phyloP scores from a whole-genome alignment of 2,329 filamentous ascomycete genomes.

The Alternaria brassicicola region DNA sequence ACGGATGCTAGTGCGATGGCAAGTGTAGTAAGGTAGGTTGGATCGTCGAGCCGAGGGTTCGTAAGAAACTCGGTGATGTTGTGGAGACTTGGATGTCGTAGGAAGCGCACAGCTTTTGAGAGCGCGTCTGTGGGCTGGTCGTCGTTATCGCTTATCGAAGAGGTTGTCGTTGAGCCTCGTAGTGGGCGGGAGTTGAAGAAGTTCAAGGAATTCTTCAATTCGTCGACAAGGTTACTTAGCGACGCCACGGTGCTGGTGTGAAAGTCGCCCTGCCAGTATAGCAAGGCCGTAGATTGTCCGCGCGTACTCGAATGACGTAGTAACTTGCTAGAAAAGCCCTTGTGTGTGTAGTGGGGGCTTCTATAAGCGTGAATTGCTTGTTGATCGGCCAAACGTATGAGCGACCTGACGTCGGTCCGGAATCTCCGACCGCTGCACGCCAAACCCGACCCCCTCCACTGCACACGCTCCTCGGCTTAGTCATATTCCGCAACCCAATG shows the following conservation, averaged over 20 bases:
- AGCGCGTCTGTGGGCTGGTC: constrained; percentile 26
- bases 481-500: constrained; percentile 12
- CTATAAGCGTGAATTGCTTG: constrained; percentile 17
- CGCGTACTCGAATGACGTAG: constrained; percentile 25
- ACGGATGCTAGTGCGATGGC: constrained; percentile 47
- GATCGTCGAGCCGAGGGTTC: constrained; percentile 42
- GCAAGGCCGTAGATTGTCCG: constrained; percentile 22
- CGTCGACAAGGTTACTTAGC: constrained; percentile 39
- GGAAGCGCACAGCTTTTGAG: constrained; percentile 23
- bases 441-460: constrained; percentile 7
- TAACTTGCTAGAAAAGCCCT: constrained; percentile 19
- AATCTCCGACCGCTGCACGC: constrained; percentile 16
- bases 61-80: constrained; percentile 36
- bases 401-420: constrained; percentile 27
- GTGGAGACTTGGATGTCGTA: constrained; percentile 25
- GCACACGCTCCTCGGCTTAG: constrained; percentile 12
- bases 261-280: constrained; percentile 19
- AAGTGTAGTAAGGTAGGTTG: constrained; percentile 42
- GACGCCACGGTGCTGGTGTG: constrained; percentile 45
- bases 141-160: constrained; percentile 17
- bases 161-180: constrained; percentile 30
- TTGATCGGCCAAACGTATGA: constrained; percentile 24
- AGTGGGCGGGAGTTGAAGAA: constrained; percentile 43
- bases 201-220: constrained; percentile 46
- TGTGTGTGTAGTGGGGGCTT: constrained; percentile 27